Evolutionary conservation across 2,329 filamentous ascomycete species (phyloP), one percentile per base, ranked within the genome.

Genomic region (Cladosporium sp.): DNA sequence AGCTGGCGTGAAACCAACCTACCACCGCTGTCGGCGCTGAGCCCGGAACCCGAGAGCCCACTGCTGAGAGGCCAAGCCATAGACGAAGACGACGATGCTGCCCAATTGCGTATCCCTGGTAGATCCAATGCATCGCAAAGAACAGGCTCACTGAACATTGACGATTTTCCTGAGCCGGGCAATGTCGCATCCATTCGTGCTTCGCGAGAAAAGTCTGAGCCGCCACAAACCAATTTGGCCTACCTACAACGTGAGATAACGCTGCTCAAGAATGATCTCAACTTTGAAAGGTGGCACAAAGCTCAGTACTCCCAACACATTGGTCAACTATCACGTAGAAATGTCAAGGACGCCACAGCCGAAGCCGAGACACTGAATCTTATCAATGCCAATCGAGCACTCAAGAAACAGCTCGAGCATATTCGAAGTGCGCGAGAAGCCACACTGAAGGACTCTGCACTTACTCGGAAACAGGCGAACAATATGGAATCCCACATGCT

Each of bases 301-400:
- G 85, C 91, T 63, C 90, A 94, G 67, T 90, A 93, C 70, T 84
- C 92, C 64, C 84, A 87, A 1, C 89, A 93, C 60, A 92, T 94
- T 69, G 89, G 89, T 1, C 88, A 90, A 67, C 75, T 94, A 42
- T 87, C 89, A 65, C 82, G 88, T 14, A 86, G 86, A 62, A 87
- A 91, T 60, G 84, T 93, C 63, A 84, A 84, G 63, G 88, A 92
- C 70, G 88, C 88, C 7, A 88, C 89, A 1, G 88, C 85, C 1
- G 90, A 93, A 70, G 89, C 90, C 0, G 89, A 94, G 69, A 91
- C 88, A 1, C 89, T 93, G 64, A 91, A 92, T 55, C 76, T 94
- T 3, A 84, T 93, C 63, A 88, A 91, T 66, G 86, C 83, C 17
- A 93, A 92, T 69, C 85, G 88, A 17, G 85, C 84, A 19, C 75